Base-by-base conservation (phyloP, 164 flowering plant genomes). In the Stephania japonica region DNA sequence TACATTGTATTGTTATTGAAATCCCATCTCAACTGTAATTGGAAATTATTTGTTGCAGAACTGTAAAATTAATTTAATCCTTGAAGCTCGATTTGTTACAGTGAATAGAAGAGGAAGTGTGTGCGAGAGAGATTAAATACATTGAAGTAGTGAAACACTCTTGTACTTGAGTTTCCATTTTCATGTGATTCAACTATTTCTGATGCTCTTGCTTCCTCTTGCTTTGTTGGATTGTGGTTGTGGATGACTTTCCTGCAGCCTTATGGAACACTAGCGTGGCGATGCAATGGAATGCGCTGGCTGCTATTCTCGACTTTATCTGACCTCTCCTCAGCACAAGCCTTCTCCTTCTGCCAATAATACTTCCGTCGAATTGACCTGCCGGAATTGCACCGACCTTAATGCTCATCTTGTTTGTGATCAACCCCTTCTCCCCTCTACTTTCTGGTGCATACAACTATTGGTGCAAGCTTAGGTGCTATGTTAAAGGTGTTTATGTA, bases 271-370 rank as follows among this genome's bases (percentile, higher is more conserved):
- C 38, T 32, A 32, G 38, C 38, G 38, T 4, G 38, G 1, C 38
- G 38, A 32, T 0, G 38, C 38, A 32, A 27, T 83, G 83, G 41
- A 88, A 76, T 11, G 86, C 89, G 72, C 10, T 79, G 63, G 87
- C 81, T 13, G 89, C 88, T 49, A 87, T 89, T 70, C 80, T 82
- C 18, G 82, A 79, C 78, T 89, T 89, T 53, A 86, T 83, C 83
- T 86, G 89, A 13, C 93, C 88, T 72, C 88, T 78, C 79, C 79
- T 85, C 21, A 87, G 89, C 5, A 82, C 72, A 38, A 83, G 83
- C 79, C 80, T 77, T 64, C 38, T 32, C 38, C 77, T 68, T 65
- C 68, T 12, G 16, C 27, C 68, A 4, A 32, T 32, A 2, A 2
- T 32, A 2, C 38, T 43, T 44, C 50, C 14, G 7, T 13, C 50